Conservation (phyloP, 2,329 filamentous ascomycete genomes). For the Ramichloridium luteum region DNA sequence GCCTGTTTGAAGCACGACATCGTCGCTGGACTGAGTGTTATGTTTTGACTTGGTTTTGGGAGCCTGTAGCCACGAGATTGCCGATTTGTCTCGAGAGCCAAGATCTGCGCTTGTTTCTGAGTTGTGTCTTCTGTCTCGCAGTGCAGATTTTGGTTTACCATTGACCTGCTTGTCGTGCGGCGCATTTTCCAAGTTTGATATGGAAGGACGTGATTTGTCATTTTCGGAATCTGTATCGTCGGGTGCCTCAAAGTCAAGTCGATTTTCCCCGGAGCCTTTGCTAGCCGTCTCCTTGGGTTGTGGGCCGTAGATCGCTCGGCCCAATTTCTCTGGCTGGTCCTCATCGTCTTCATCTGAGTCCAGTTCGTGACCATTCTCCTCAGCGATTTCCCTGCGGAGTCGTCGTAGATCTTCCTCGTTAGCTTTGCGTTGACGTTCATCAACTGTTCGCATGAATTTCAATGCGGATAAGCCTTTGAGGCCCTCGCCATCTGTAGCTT, state of each 20-base stretch:
- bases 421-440: conserved; percentile 60
- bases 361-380: conserved; percentile 49
- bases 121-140: too few species aligned
- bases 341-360: conserved; percentile 45
- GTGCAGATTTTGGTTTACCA: too few species aligned
- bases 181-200: too few species aligned
- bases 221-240: conserved; percentile 36
- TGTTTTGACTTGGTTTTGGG: conserved; percentile 15
- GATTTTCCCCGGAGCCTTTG: conserved; percentile 12
- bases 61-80: conserved; percentile 17
- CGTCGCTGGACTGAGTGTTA: too few species aligned
- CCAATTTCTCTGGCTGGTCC: conserved; percentile 45
- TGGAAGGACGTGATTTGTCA: too few species aligned
- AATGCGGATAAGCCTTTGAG: conserved; percentile 62
- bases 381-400: conserved; percentile 56
- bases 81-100: too few species aligned
- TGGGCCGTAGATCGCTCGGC: conserved; percentile 58
- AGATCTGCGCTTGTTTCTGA: too few species aligned
- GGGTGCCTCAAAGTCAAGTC: conserved; percentile 52
- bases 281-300: conserved; percentile 8
- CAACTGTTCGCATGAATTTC: conserved; percentile 90
- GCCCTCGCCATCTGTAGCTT: conserved; percentile 34
- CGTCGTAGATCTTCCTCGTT: conserved; percentile 57
- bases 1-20: too few species aligned
- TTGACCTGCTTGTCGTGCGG: too few species aligned